Conservation (phyloP, 1,139 yeast genomes). For the Nakaseomyces uthaithaninus region DNA sequence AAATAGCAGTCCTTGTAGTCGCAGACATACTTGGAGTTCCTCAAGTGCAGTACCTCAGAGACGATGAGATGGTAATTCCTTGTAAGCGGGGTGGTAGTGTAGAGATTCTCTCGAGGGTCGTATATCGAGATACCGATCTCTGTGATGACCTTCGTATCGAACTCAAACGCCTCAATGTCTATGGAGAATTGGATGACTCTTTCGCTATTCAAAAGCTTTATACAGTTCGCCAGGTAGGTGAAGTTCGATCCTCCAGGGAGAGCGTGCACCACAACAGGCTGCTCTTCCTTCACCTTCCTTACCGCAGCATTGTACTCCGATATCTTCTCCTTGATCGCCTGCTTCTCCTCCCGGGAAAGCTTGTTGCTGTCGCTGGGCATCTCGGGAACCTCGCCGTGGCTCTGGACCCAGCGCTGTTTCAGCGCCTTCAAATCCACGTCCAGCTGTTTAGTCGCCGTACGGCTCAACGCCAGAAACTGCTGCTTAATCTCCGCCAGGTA, state of each 20-base stretch:
- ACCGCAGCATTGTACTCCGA: constrained; percentile 6
- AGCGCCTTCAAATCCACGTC: not conserved
- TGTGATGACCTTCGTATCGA: constrained; percentile 40
- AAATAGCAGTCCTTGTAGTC: constrained; percentile 51
- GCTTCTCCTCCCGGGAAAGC: not conserved
- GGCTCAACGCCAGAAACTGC: not conserved
- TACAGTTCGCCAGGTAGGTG: constrained; percentile 20
- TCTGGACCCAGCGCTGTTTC: constrained; percentile 2
- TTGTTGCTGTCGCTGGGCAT: constrained; percentile 5
- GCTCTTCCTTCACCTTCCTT: constrained; percentile 14
- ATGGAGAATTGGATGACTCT: constrained; percentile 42
- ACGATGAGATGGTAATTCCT: constrained; percentile 50
- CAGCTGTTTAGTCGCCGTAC: not conserved
- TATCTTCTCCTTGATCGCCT: not conserved
- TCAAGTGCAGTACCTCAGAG: constrained; percentile 39
- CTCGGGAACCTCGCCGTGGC: constrained; percentile 6
- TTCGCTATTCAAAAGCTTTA: constrained; percentile 25
- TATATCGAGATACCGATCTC: constrained; percentile 65
- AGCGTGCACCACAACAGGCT: constrained; percentile 20
- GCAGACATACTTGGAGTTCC: constrained; percentile 55
- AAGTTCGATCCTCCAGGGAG: constrained; percentile 22
- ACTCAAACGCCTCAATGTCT: constrained; percentile 64
- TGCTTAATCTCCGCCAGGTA: not conserved
- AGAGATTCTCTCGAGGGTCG: constrained; percentile 42
- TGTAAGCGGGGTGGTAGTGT: constrained; percentile 25